phyloP scores from a whole-genome alignment of 805 yeast genomes.

The Nakazawaea ishiwadae region DNA sequence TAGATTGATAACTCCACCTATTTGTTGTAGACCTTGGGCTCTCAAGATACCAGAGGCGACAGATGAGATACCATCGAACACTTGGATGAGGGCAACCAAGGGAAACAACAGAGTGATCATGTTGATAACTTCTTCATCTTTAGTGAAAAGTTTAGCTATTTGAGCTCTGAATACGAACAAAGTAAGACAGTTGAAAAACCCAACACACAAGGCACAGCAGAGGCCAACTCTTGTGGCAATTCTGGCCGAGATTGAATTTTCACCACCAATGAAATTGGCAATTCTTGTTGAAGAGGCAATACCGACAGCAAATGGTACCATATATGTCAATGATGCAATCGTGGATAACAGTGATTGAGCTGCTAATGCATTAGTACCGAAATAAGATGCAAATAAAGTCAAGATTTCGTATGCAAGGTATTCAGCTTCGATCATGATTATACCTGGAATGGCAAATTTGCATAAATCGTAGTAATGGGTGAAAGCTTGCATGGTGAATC shows the following conservation, averaged over 20 bases:
- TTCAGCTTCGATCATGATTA: slow-evolving; percentile 51
- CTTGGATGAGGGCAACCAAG: slow-evolving; percentile 57
- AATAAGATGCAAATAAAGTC: slow-evolving; percentile 46
- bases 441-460: slow-evolving; percentile 47
- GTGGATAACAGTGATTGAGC: slow-evolving; percentile 54
- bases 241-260: slow-evolving; percentile 29
- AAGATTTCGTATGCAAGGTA: slow-evolving; percentile 54
- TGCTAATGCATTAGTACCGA: slow-evolving; percentile 50
- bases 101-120: slow-evolving; percentile 58
- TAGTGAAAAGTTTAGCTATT: slow-evolving; percentile 57
- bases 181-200: slow-evolving; percentile 35
- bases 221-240: slow-evolving; percentile 39
- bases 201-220: slow-evolving; percentile 28
- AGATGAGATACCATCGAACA: slow-evolving; percentile 66
- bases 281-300: slow-evolving; percentile 53
- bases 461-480: slow-evolving; percentile 35
- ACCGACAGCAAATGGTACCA: slow-evolving; percentile 54
- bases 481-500: slow-evolving; percentile 34
- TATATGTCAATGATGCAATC: slow-evolving; percentile 45
- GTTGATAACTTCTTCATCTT: slow-evolving; percentile 51
- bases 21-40: slow-evolving; percentile 70
- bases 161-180: slow-evolving; percentile 41
- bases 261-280: slow-evolving; percentile 48
- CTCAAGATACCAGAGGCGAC: slow-evolving; percentile 70
- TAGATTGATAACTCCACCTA: slow-evolving; percentile 68